Percentiles rank a stretch among this genome's conserved stretches.
These are phyloP conservation scores for Skeletonema grethae DNA, from an alignment of 108 stramenopile genomes.

Conservation along the genomic window DNA sequence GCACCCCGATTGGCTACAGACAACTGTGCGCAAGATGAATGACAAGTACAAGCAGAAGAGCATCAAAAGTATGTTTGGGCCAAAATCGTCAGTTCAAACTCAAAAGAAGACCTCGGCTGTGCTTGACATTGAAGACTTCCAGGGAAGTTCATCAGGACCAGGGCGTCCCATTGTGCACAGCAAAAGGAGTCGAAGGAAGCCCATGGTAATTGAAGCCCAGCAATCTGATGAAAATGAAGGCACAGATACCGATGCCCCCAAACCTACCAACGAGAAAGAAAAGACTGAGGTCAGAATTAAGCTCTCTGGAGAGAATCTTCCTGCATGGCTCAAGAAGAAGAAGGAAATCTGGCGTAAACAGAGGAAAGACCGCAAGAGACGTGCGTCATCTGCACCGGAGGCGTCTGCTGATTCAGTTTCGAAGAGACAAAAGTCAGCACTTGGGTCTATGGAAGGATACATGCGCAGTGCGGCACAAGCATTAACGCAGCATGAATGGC, in stretches of 20 bases:
- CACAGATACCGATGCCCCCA: background rate
- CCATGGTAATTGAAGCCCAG: background rate
- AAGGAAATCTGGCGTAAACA: slow-evolving; percentile 84
- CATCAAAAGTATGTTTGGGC: slow-evolving; percentile 78
- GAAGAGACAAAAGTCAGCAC: slow-evolving; percentile 45
- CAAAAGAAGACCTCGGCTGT: slow-evolving; percentile 21
- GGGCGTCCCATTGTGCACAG: slow-evolving; percentile 80
- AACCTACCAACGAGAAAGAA: slow-evolving; percentile 11
- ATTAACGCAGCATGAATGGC: slow-evolving; percentile 79
- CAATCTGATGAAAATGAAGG: background rate
- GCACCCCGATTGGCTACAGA: slow-evolving; percentile 96
- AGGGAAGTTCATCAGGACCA: slow-evolving; percentile 34
- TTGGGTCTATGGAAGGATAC: slow-evolving; percentile 77
- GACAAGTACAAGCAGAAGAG: slow-evolving; percentile 88
- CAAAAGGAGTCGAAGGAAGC: slow-evolving; percentile 20
- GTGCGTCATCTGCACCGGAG: slow-evolving; percentile 8
- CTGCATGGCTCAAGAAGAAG: slow-evolving; percentile 88
- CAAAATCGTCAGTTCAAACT: slow-evolving; percentile 3
- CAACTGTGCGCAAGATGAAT: slow-evolving; percentile 83
- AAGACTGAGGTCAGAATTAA: slow-evolving; percentile 38
- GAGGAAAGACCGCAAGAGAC: slow-evolving; percentile 55
- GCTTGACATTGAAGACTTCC: slow-evolving; percentile 83
- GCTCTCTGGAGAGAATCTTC: slow-evolving; percentile 64
- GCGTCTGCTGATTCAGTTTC: slow-evolving; percentile 7
- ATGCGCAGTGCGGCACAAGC: slow-evolving; percentile 76